A percentile compares a stretch with the other conserved stretches of the same genome.
phyloP scores from a whole-genome alignment of 345 rosid genomes.

The Camelina laxa region DNA sequence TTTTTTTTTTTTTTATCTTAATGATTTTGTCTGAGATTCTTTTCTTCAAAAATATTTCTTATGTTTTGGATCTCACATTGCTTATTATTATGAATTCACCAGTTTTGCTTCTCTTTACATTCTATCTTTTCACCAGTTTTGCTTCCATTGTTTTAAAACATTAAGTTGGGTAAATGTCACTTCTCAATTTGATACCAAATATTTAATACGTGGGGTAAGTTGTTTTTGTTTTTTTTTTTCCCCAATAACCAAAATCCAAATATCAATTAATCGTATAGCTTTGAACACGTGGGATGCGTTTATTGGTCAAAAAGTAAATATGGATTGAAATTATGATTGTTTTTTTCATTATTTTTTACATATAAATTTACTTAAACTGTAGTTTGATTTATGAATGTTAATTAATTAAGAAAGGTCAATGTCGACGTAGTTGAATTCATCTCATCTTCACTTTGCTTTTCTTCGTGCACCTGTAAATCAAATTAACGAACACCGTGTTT shows the following conservation, averaged over 20 bases:
- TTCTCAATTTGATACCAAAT: background rate
- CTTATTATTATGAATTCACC: constrained; percentile 1
- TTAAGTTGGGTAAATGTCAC: background rate
- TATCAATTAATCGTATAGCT: too few species aligned
- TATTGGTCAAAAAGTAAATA: too few species aligned
- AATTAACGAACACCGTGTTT: constrained; percentile 23
- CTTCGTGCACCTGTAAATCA: constrained; percentile 17
- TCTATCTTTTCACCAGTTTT: background rate
- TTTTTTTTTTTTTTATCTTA: constrained; percentile 6
- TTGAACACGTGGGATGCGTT: too few species aligned
- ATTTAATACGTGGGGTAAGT: too few species aligned
- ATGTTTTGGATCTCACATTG: constrained; percentile 20
- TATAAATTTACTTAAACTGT: too few species aligned
- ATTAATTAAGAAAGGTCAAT: constrained; percentile 9
- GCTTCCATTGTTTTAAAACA: background rate
- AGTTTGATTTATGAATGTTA: too few species aligned
- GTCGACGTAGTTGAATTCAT: constrained; percentile 32
- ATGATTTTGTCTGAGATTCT: constrained; percentile 15
- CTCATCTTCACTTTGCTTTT: constrained; percentile 35
- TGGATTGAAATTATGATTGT: too few species aligned
- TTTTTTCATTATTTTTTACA: too few species aligned
- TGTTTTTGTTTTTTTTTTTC: too few species aligned
- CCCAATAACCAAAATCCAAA: too few species aligned
- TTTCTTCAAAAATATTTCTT: background rate
- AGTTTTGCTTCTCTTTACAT: constrained; percentile 11